Percentiles rank a stretch among this genome's conserved stretches.
These are phyloP conservation scores for Hippophae rhamnoides DNA, from an alignment of 306 rosid species.

Conservation along the genomic window DNA sequence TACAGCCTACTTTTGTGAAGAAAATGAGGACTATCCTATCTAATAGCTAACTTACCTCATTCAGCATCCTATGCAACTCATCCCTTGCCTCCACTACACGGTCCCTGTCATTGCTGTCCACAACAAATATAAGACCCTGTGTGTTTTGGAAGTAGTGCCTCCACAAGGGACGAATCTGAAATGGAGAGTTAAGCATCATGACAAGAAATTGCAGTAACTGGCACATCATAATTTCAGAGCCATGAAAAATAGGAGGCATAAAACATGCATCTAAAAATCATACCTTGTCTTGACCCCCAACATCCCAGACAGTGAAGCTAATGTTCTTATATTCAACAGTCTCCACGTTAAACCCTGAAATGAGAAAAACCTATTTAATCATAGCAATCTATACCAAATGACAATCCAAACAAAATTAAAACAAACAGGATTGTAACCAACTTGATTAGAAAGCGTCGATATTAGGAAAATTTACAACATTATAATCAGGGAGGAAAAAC, in stretches of 20 bases:
- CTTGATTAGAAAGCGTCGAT: not conserved
- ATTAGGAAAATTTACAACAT: not conserved
- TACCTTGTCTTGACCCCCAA: constrained; percentile 99
- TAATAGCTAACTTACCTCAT: constrained; percentile 55
- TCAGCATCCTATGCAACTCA: constrained; percentile 98
- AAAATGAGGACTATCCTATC: not conserved
- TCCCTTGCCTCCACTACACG: constrained; percentile 99
- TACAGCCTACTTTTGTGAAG: too few relatives aligned
- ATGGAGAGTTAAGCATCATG: constrained; percentile 7
- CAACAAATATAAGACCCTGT: constrained; percentile 98
- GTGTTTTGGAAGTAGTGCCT: constrained; percentile 99
- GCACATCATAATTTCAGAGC: not conserved
- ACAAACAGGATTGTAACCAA: not conserved
- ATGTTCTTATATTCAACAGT: constrained; percentile 98
- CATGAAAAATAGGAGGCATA: not conserved
- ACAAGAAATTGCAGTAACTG: not conserved
- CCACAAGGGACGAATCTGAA: constrained; percentile 99
- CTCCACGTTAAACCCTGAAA: constrained; percentile 93
- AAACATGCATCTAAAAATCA: constrained; percentile 15
- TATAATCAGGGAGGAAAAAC: too few relatives aligned
- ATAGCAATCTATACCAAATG: not conserved
- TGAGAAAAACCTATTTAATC: not conserved
- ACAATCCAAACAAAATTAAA: not conserved
- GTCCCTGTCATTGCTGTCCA: constrained; percentile 99
- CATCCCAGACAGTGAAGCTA: constrained; percentile 99